These are phyloP conservation scores for Prunus campanulata DNA, from an alignment of 306 rosid genomes.

Conservation along the genomic window DNA sequence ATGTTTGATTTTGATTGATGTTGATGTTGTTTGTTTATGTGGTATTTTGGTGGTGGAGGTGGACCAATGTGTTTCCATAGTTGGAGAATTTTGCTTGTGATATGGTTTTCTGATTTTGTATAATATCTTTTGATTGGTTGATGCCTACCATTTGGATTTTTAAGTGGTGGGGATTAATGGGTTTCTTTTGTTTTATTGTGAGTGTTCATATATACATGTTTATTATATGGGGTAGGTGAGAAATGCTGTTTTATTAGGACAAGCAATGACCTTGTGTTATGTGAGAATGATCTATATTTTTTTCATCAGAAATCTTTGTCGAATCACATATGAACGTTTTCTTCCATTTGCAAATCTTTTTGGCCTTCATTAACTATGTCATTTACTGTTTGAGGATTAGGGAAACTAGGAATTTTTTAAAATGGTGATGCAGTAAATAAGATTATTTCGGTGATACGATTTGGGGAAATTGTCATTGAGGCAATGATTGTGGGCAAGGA, in stretches of 20 bases:
- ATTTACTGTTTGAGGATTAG: neutral
- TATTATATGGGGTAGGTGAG: neutral
- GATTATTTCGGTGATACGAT: neutral
- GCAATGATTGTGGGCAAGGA: neutral
- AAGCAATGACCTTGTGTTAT: neutral
- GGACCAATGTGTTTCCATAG: conserved; percentile 14
- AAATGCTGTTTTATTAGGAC: neutral
- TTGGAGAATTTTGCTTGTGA: conserved; percentile 5
- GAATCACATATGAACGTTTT: neutral
- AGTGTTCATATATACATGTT: neutral
- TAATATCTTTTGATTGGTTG: conserved; percentile 3
- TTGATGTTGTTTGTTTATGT: neutral
- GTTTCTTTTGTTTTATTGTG: neutral
- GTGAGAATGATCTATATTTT: neutral
- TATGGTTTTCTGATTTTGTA: neutral
- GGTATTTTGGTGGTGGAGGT: neutral
- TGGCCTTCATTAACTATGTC: neutral
- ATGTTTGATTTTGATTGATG: conserved; percentile 4
- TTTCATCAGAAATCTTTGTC: neutral
- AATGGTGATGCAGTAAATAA: neutral
- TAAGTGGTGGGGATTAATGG: neutral
- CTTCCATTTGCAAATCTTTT: neutral
- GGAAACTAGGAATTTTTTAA: neutral
- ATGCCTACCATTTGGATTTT: neutral
- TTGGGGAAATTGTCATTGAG: neutral